phyloP scores from a whole-genome alignment of 306 rosid species.

The Comarum palustre region DNA sequence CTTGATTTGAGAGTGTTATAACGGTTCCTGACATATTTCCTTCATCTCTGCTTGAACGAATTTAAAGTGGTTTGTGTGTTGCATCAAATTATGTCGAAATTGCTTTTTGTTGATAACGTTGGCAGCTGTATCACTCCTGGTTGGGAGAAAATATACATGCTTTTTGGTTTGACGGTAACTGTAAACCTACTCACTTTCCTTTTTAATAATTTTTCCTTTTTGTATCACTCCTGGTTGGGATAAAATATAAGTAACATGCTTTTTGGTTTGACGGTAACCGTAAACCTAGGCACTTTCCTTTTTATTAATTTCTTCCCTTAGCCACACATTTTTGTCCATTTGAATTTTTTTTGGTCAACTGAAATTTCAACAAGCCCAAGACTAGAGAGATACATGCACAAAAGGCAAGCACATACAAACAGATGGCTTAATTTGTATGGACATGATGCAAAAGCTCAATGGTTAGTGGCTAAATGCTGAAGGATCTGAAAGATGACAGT shows the following conservation, averaged over 20 bases:
- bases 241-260: background rate
- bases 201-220: background rate
- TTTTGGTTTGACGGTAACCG: background rate
- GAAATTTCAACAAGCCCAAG: too few species aligned
- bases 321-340: background rate
- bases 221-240: too few species aligned
- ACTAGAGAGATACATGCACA: too few species aligned
- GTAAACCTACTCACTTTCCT: too few species aligned
- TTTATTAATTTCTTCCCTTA: background rate
- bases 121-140: background rate
- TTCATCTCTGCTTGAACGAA: background rate
- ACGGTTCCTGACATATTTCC: background rate
- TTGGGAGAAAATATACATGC: background rate
- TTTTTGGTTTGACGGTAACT: conserved; percentile 1
- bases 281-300: too few species aligned
- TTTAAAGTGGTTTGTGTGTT: background rate
- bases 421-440: background rate
- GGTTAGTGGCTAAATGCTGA: background rate
- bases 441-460: background rate
- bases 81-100: background rate
- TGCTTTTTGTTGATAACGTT: background rate
- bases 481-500: conserved; percentile 2
- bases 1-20: background rate
- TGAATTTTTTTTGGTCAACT: too few species aligned
- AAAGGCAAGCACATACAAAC: too few species aligned